These are phyloP conservation scores for Candida montana DNA, from an alignment of 805 yeast species.

Conservation along the genomic window DNA sequence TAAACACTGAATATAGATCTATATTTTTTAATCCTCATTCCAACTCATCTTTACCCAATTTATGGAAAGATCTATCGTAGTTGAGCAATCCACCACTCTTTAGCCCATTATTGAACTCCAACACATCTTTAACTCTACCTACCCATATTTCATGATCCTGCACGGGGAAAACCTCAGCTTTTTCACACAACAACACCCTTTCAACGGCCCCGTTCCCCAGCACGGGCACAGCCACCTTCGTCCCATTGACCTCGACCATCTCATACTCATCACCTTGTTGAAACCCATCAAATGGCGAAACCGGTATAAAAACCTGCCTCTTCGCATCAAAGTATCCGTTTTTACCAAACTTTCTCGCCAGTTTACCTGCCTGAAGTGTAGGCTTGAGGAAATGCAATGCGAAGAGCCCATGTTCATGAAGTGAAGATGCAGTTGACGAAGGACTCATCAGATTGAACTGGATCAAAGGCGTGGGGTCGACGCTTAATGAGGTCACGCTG, in stretches of 20 bases:
- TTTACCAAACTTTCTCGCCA: conserved; percentile 66
- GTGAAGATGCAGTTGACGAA: conserved; percentile 64
- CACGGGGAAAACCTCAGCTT: conserved; percentile 46
- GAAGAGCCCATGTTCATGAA: conserved; percentile 53
- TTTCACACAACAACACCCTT: conserved; percentile 57
- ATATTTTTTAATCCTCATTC: not conserved
- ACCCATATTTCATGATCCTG: conserved; percentile 92
- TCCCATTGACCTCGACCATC: conserved; percentile 9
- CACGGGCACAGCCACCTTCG: conserved; percentile 38
- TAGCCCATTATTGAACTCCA: conserved; percentile 26
- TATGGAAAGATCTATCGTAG: conserved; percentile 57
- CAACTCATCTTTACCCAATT: conserved; percentile 26
- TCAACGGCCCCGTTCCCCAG: conserved; percentile 41
- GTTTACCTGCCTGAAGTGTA: conserved; percentile 40
- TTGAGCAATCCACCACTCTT: conserved; percentile 62
- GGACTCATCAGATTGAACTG: conserved; percentile 88
- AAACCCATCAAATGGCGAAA: conserved; percentile 47
- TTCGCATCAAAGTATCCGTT: conserved; percentile 34
- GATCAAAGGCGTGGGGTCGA: conserved; percentile 69
- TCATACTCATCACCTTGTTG: conserved; percentile 29
- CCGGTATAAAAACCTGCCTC: conserved; percentile 21
- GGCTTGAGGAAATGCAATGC: conserved; percentile 79
- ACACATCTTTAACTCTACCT: conserved; percentile 63
- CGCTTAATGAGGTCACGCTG: conserved; percentile 77
- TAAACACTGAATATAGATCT: no score